Evolutionary conservation across 192 early-diverging fungal species (phyloP), one percentile per base, ranked within the genome.

Genomic region (Paraglomus brasilianum): DNA sequence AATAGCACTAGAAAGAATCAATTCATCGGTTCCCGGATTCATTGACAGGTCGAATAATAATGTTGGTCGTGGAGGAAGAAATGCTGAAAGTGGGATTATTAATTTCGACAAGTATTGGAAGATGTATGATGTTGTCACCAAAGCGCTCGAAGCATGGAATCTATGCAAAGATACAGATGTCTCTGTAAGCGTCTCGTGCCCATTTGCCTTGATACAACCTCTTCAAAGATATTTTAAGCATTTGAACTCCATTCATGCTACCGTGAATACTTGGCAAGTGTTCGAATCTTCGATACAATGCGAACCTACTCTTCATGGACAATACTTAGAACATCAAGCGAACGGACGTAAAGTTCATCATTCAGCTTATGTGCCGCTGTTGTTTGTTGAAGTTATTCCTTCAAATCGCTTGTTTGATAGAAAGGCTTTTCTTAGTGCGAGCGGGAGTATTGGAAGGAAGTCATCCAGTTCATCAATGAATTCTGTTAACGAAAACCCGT

Each of bases 1-100:
- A 15, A 80, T 86, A 53, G 68, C 75, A 22, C 72, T 88, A 1
- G 83, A 85, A 48, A 56, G 75, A 15, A 44, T 83, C 14, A 49
- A 82, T 76, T 65, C 74, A 43, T 9, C 77, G 15, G 60, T 82
- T 74, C 58, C 72, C 71, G 55, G 69, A 57, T 30, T 59, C 43
- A 19, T 53, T 17, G 2, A 70, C 66, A 1, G 69, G 53, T 6
- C 62, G 44, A 21, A 9, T 9, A 52, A 38, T 52, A 42, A 40
- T 42, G 41, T 1, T 3, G 41, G 15, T 39, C 65, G 65, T 42
- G 50, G 65, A 13, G 50, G 49, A 41, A 51, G 65, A 22, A 67
- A 50, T 67, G n/a, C 47, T 22, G 65, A 51, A 19, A 41, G 13
- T 15, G 30, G 43, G 44, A 61, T 64, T 21, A 48, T 82, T 30